Evolutionary conservation across 306 rosid species (phyloP).

Genomic region (Quercus dentata): DNA sequence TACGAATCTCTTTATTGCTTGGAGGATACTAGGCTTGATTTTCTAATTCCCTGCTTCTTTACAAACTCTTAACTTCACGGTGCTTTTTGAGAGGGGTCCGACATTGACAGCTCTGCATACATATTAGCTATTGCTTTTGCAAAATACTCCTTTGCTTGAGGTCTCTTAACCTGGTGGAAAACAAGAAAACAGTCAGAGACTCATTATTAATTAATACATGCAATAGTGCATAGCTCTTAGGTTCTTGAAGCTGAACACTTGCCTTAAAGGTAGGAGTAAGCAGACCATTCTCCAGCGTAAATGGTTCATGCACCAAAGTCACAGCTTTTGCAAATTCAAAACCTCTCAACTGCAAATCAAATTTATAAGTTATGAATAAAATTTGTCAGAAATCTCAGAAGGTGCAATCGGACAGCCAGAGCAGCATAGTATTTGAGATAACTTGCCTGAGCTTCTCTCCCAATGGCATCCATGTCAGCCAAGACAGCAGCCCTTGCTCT

Average conservation of each 20-base stretch:
- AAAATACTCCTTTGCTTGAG: conserved; percentile 85
- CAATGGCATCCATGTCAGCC: conserved; percentile 85
- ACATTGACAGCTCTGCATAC: conserved; percentile 67
- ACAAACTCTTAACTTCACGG: conserved; percentile 29
- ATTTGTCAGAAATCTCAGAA: background rate
- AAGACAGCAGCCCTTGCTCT: conserved; percentile 73
- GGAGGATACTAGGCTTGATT: background rate
- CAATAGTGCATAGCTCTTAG: background rate
- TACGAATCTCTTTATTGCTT: background rate
- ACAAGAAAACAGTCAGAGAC: conserved; percentile 1
- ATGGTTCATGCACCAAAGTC: conserved; percentile 71
- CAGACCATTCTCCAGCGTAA: conserved; percentile 81
- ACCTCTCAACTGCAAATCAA: conserved; percentile 77
- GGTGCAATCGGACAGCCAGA: conserved; percentile 3
- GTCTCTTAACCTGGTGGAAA: conserved; percentile 72
- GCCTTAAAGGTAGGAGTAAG: conserved; percentile 95
- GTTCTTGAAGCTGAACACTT: conserved; percentile 28
- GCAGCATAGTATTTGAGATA: conserved; percentile 11
- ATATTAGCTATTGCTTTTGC: conserved; percentile 61
- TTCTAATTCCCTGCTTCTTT: conserved; percentile 1
- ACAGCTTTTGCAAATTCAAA: conserved; percentile 86
- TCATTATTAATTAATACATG: background rate
- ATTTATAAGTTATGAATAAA: conserved; percentile 12
- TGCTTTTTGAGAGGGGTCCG: conserved; percentile 44
- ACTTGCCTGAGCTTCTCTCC: conserved; percentile 83